Conservation (phyloP, 2,329 filamentous ascomycete species). For the Xylaria sp. region DNA sequence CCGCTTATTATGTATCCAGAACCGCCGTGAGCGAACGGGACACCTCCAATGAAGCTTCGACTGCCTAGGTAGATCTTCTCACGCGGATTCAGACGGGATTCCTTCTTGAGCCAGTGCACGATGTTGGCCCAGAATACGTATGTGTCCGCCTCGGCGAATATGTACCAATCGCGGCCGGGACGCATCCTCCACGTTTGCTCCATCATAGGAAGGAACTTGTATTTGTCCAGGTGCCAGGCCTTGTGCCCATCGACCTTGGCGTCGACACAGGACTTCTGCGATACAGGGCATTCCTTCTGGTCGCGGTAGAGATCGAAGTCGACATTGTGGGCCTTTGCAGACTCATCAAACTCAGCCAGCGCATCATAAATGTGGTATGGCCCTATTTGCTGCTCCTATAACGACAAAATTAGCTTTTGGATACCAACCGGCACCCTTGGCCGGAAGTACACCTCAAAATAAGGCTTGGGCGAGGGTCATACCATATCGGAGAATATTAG, state of each 20-base stretch:
- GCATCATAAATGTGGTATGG: conserved; percentile 46
- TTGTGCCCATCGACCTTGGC: conserved; percentile 37
- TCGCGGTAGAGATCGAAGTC: conserved; percentile 51
- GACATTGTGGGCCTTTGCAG: conserved; percentile 42
- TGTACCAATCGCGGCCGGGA: conserved; percentile 59
- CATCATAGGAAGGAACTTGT: conserved; percentile 63
- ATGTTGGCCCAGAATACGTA: conserved; percentile 60
- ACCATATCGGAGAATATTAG: conserved; percentile 60
- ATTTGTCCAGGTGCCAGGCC: conserved; percentile 62
- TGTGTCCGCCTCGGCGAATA: conserved; percentile 62
- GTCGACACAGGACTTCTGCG: conserved; percentile 48
- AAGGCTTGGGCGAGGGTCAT: conserved; percentile 24
- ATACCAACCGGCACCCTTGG: neutral
- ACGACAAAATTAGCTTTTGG: conserved; percentile 11
- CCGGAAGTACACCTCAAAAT: neutral
- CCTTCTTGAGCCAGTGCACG: conserved; percentile 50
- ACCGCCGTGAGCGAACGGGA: conserved; percentile 59
- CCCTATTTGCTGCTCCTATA: conserved; percentile 53
- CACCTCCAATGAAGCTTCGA: conserved; percentile 48
- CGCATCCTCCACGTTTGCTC: conserved; percentile 58
- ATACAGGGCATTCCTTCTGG: conserved; percentile 50
- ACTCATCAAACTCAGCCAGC: conserved; percentile 40
- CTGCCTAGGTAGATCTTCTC: conserved; percentile 56
- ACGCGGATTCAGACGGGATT: conserved; percentile 44
- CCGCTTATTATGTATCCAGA: conserved; percentile 60